Evolutionary conservation across 495 filamentous ascomycete genomes (phyloP), one percentile per base, ranked within the genome.

Genomic region (Friedmanniomyces endolithicus): DNA sequence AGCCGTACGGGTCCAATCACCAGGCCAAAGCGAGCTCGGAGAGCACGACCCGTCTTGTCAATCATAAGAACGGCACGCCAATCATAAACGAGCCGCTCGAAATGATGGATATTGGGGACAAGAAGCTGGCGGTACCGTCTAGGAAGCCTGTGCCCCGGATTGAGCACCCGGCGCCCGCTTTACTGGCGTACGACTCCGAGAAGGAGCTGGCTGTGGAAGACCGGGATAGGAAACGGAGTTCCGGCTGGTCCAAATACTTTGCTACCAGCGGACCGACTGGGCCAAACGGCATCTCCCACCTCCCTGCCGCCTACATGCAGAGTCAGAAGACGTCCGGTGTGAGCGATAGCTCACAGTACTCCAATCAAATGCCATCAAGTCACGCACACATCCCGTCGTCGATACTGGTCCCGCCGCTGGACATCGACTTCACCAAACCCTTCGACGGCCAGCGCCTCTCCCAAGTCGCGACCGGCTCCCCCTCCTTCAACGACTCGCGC

Each of bases 211-310:
- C 33, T 11, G 11, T 24, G 19, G 41, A 47, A 9, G 52, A 55
- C 23, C 33, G 31, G 7, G 48, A 41, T 31, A 52, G 56, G 34
- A 74, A 79, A 55, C 75, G 77, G 11, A 72, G 68, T 47, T 79
- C 76, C 59, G 79, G 80, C 43, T 84, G 80, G 80, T 73, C 73
- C 56, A 73, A 71, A 48, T 84, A 83, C 64, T 84, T 82, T 61
- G 67, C 77, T 43, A 74, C 78, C 52, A 76, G 76, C 49, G 71
- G 64, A 53, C 63, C 73, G n/a, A 73, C 71, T 41, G 72, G 65
- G 47, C 63, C 73, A 17, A 73, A 71, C 46, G 59, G 59, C 22
- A 22, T 58, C 51, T 62, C 59, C 6, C 59, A 62, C 27, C 50
- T 62, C 1, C 59, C 59, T 34, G 52, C 55, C 22, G 59, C 51